Percentiles rank a stretch among this genome's conserved stretches.
These are phyloP conservation scores for Penicillium salamii DNA, from an alignment of 495 filamentous ascomycete species.

Conservation along the genomic window DNA sequence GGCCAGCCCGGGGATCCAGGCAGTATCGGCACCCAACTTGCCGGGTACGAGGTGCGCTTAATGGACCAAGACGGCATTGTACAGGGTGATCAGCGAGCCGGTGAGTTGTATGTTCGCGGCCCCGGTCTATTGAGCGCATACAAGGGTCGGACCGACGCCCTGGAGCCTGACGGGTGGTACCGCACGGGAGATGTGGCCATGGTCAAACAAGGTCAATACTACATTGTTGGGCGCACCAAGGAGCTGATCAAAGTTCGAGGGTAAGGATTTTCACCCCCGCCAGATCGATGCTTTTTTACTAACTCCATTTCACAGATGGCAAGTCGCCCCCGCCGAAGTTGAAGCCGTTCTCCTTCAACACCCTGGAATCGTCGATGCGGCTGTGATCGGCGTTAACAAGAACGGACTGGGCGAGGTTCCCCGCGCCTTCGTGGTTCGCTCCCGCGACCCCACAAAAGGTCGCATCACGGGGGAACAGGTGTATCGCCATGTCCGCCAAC, in stretches of 20 bases:
- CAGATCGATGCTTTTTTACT: background rate
- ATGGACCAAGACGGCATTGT: constrained; percentile 53
- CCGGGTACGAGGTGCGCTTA: constrained; percentile 60
- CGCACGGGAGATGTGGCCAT: constrained; percentile 74
- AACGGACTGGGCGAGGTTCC: constrained; percentile 63
- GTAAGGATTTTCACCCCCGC: constrained; percentile 24
- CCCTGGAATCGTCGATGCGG: constrained; percentile 66
- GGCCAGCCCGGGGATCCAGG: constrained; percentile 33
- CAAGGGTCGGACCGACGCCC: constrained; percentile 37
- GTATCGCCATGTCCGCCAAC: constrained; percentile 57
- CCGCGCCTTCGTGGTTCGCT: constrained; percentile 68
- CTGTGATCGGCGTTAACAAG: constrained; percentile 68
- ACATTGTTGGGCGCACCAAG: constrained; percentile 78
- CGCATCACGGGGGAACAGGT: constrained; percentile 56
- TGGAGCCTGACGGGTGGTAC: constrained; percentile 64
- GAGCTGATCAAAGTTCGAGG: constrained; percentile 69
- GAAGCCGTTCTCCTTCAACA: constrained; percentile 74
- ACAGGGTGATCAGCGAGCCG: constrained; percentile 43
- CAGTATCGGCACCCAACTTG: constrained; percentile 67
- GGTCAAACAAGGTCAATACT: constrained; percentile 54
- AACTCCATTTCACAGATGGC: constrained; percentile 36
- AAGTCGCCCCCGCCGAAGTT: constrained; percentile 86
- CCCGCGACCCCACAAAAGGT: constrained; percentile 19
- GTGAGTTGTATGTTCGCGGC: constrained; percentile 53
- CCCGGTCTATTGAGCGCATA: constrained; percentile 35